Conservation (phyloP, 371 early-diverging fungal species). For the Coemansia sp. region DNA sequence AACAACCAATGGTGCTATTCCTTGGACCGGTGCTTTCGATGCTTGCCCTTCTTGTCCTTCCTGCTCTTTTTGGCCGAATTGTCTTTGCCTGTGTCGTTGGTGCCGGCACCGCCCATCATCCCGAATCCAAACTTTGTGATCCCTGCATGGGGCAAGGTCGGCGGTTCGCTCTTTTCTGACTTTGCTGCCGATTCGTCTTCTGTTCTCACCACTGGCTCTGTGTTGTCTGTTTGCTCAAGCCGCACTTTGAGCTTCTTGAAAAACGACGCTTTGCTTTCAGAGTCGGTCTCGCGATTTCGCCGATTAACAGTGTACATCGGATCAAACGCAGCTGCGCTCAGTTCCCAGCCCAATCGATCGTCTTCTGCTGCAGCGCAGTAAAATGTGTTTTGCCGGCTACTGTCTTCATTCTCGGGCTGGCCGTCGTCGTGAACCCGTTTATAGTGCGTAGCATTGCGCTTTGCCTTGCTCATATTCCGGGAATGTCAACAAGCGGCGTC, state of each 20-base stretch:
- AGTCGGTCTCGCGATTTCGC: constrained; percentile 26
- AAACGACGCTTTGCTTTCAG: constrained; percentile 23
- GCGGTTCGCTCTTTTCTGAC: not conserved
- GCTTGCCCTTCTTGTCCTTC: constrained; percentile 8
- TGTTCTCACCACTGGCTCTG: not conserved
- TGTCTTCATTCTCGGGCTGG: not conserved
- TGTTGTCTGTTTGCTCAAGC: not conserved
- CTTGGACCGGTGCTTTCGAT: no score
- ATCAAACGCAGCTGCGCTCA: constrained; percentile 16
- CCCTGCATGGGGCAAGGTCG: not conserved
- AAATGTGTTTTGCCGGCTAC: not conserved
- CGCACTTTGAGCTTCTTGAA: constrained; percentile 33
- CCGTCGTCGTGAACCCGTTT: constrained; percentile 25
- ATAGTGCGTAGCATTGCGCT: constrained; percentile 12
- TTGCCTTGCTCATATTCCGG: constrained; percentile 19
- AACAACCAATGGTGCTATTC: no score
- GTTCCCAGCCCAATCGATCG: constrained; percentile 36
- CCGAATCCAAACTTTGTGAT: constrained; percentile 35
- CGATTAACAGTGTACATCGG: constrained; percentile 45
- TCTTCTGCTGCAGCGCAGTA: constrained; percentile 36
- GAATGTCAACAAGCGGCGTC: no score
- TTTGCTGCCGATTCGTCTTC: no score
- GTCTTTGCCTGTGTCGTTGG: not conserved
- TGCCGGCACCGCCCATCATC: constrained; percentile 11
- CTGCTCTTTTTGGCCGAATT: not conserved